Evolutionary conservation across 208 protist genomes (phyloP), one percentile per base, ranked within the genome.

Genomic region (Leishmania turanica): DNA sequence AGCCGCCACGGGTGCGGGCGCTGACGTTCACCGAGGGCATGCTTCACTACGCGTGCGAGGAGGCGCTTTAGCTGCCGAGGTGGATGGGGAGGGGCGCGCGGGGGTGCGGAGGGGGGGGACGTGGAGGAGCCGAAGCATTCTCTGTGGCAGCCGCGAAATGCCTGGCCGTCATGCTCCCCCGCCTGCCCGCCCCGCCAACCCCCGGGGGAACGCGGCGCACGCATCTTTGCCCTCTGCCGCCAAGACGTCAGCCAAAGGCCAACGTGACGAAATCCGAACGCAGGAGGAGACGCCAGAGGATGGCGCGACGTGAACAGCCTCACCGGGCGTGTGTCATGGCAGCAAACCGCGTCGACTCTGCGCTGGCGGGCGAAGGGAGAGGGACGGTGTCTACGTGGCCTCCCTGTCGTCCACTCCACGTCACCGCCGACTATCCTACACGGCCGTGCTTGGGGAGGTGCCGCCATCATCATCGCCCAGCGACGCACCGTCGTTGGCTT

Each of bases 41-140:
- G 47, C 76, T 79, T 51, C 76, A 71, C 64, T 79, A 79, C 60
- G 62, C 51, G 37, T 79, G 76, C n/a, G 76, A 79, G 11, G 75
- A 51, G 40, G 62, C 19, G 9, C 19, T 58, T 47, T 77, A 66
- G 51, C 74, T 5, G 34, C 47, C 6, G 74, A 27, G 19, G 72
- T 37, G 27, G 37, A 56, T 7, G 45, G 45, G 42, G 42, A 6
- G 11, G 71, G 42, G 40, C 40, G 40, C 40, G 42, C 2, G 37
- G 37, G 37, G 37, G 37, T 40, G 37, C 37, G 37, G 21, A 0
- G 11, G 24, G 21, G 5, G 11, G 24, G n/a, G 71, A 40, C 45
- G 45, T 0, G 73, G 73, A 17, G 47, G 31, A 34, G 34, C 19
- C 31, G 62, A 68, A 40, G 31, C 27, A 6, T 15, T 68, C 31